Conservation (phyloP, 164 flowering plant species). For the Umbellularia californica region DNA sequence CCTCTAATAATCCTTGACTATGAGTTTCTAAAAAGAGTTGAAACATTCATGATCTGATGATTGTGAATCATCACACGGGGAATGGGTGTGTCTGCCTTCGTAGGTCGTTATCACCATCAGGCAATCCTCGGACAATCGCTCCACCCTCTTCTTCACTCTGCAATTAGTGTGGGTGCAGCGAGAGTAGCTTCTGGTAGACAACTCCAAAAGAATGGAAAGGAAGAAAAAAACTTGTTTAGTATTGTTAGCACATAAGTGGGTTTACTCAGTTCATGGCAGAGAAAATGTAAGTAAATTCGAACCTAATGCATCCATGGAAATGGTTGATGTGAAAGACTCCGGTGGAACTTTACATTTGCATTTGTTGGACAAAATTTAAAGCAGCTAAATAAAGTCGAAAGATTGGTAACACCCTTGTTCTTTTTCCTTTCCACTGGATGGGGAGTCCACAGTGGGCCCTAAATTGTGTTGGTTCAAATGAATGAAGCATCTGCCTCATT, state of each 20-base stretch:
- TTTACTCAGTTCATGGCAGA: not conserved
- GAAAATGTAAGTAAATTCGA: not conserved
- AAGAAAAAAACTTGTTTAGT: not conserved
- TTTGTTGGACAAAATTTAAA: not conserved
- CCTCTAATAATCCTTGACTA: not conserved
- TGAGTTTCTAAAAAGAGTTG: slow-evolving; percentile 36
- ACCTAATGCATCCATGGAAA: not conserved
- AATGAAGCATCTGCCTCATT: too few relatives aligned
- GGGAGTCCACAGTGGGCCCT: too few relatives aligned
- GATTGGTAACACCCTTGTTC: too few relatives aligned
- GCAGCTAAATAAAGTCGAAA: not conserved
- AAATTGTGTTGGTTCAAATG: too few relatives aligned
- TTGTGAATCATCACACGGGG: slow-evolving; percentile 68
- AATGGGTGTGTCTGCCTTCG: slow-evolving; percentile 80
- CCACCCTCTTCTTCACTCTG: slow-evolving; percentile 78
- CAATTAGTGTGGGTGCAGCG: slow-evolving; percentile 67
- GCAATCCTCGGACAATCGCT: slow-evolving; percentile 71
- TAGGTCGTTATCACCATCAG: slow-evolving; percentile 84
- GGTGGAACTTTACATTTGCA: not conserved
- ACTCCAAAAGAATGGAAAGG: not conserved
- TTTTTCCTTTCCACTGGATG: too few relatives aligned
- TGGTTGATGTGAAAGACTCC: not conserved
- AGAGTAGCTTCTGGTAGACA: slow-evolving; percentile 63
- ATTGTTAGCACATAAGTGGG: not conserved
- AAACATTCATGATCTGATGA: slow-evolving; percentile 68